Evolutionary conservation across 208 protist species (phyloP).

Genomic region (Dictyostelium gargantuum): DNA sequence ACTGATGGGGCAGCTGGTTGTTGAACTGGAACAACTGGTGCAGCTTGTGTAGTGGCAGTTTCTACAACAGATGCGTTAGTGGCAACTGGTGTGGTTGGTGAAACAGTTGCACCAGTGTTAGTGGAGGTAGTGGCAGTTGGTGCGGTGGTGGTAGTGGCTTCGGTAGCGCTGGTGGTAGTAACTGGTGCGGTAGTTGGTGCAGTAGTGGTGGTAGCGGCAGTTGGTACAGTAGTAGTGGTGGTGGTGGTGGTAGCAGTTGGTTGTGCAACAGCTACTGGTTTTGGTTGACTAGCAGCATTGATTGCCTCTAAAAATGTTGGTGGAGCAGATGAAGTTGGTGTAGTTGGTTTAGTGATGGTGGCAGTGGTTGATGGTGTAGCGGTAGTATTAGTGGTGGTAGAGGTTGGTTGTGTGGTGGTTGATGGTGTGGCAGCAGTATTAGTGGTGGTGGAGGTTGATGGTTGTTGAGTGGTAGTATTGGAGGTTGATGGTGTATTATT

Average conservation of each 20-base stretch:
- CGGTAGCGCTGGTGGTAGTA: background rate
- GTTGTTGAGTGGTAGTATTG: background rate
- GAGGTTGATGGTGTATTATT: no score
- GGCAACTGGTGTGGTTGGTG: background rate
- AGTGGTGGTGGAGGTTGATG: background rate
- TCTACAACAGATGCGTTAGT: background rate
- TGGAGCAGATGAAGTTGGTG: background rate
- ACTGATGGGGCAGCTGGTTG: background rate
- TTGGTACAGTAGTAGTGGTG: background rate
- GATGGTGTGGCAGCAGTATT: background rate
- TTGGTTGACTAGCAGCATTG: background rate
- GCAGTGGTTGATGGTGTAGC: background rate
- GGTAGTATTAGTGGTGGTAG: background rate
- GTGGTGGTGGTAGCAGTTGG: background rate
- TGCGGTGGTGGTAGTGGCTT: background rate
- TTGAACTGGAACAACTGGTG: background rate
- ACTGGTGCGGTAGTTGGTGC: background rate
- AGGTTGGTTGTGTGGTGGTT: background rate
- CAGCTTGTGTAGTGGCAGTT: background rate
- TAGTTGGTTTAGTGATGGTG: background rate
- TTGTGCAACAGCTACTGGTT: background rate
- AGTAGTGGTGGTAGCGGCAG: background rate
- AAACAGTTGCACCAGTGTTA: background rate
- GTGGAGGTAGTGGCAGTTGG: background rate
- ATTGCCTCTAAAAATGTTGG: background rate